A percentile compares a stretch with the other conserved stretches of the same genome.
phyloP scores from a whole-genome alignment of 2,329 filamentous ascomycete species.

The Epichloe hybrida region DNA sequence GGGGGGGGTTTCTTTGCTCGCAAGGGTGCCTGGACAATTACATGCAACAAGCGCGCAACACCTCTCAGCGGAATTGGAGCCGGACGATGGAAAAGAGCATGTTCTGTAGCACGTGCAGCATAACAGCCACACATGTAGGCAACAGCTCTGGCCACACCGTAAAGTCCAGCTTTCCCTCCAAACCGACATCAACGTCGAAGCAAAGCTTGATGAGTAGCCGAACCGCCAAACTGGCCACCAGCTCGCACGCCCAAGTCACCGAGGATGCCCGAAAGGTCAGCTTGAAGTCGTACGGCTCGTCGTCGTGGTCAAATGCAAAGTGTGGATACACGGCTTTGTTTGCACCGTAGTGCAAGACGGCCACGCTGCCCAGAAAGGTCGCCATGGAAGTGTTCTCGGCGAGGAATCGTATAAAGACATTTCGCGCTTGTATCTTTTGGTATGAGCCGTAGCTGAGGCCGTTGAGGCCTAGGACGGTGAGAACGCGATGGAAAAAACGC shows the following conservation, averaged over 20 bases:
- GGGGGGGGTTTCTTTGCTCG: not conserved
- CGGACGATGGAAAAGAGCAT: slow-evolving; percentile 59
- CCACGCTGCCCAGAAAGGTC: slow-evolving; percentile 51
- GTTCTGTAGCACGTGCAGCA: slow-evolving; percentile 56
- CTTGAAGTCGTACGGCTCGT: slow-evolving; percentile 43
- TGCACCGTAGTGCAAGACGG: slow-evolving; percentile 51
- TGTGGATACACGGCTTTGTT: slow-evolving; percentile 59
- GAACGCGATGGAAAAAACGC: slow-evolving; percentile 38
- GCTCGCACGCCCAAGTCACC: slow-evolving; percentile 55
- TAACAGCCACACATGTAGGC: slow-evolving; percentile 51
- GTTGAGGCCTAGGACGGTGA: slow-evolving; percentile 41
- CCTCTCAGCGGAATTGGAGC: slow-evolving; percentile 35
- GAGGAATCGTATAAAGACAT: slow-evolving; percentile 53
- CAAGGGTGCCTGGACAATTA: not conserved
- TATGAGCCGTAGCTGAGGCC: slow-evolving; percentile 48
- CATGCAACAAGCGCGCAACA: not conserved
- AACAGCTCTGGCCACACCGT: slow-evolving; percentile 54
- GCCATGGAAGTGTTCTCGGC: slow-evolving; percentile 57
- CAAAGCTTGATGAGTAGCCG: slow-evolving; percentile 42
- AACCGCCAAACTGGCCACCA: slow-evolving; percentile 46
- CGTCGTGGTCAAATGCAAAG: slow-evolving; percentile 44
- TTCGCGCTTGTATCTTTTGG: slow-evolving; percentile 51
- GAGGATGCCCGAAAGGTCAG: slow-evolving; percentile 50
- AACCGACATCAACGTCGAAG: slow-evolving; percentile 48
- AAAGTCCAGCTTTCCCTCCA: slow-evolving; percentile 51